Evolutionary conservation across 2,329 filamentous ascomycete species (phyloP), one percentile per base, ranked within the genome.

Genomic region (Ampelomyces quisqualis): DNA sequence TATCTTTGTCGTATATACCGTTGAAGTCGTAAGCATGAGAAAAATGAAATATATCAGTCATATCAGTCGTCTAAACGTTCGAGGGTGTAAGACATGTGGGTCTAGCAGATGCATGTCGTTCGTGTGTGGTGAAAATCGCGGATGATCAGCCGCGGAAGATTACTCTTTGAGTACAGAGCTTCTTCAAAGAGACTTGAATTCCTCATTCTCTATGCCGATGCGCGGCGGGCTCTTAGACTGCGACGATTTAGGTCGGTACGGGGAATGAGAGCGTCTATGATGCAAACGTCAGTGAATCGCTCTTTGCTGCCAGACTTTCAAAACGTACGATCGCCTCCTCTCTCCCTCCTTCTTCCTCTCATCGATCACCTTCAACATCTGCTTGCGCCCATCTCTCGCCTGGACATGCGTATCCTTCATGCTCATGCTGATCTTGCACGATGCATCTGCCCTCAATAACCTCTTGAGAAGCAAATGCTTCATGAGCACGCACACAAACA

Each of bases 401-500:
- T 96, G 88, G 35, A 97, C 84, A 60, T 85, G 79, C 65, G 89
- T 90, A 17, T 87, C 88, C 4, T 80, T 82, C 79, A 97, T 86
- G 61, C 87, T 93, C 93, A 98, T 97, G 48, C 84, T 90, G 9
- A 97, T 86, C 71, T 95, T 95, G 67, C 91, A 83, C 48, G 81
- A 80, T 2, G 86, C 84, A 61, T 89, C 86, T 7, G 88, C 89
- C 53, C 79, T 81, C 43, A 98, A 73, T 17, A 98, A 75, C 42
- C 88, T 77, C 70, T 90, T 90, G 35, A 96, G 76, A 13, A 98
- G 77, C n/a, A 98, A 73, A 70, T 96, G 87, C 34, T 90, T 83
- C 90, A 98, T 98, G 48, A 91, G 79, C 52, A 97, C 80, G 68
- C 93, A 97, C 3, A 98, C 93, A 67, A 90, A 97, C 1, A 98